Base-by-base conservation (phyloP, 2,329 filamentous ascomycete genomes). In the Cryphonectria carpinicola region DNA sequence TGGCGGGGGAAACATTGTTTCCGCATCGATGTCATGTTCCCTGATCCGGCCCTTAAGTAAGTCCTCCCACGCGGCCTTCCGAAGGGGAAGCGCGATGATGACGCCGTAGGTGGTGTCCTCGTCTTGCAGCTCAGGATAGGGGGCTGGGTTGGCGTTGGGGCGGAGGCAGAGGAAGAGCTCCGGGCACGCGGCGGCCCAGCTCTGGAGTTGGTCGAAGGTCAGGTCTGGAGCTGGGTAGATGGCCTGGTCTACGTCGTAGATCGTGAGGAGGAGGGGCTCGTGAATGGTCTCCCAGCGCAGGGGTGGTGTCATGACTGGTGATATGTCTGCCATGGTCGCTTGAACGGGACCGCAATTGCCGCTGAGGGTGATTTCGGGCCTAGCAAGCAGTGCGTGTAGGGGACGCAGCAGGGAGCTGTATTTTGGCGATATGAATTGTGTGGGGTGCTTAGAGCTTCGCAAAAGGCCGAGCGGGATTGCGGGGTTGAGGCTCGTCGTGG, bases 211-310 rank as follows among this genome's bases (percentile, higher is more conserved):
- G n/a, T 58, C n/a, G 35, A 64, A 56, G 3, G 62, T 71, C 1
- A 72, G 62, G 17, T 43, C 41, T 19, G 71, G 71, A 1, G 71
- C 69, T 2, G 68, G 71, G 35, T 72, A 72, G 35, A 72, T 72
- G n/a, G 65, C 69, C 58, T 72, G 71, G 46, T 72, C 71, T 3
- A 58, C 52, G 25, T 52, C n/a, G 68, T 71, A 72, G 3, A 70
- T 68, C 4, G 66, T 62, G 35, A 28, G 32, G 8, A 72, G 62
- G 52, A 71, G 63, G 32, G 46, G 11, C 13, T 70, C 62, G 7
- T 64, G 32, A 63, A 72, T 67, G 22, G 25, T 35, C 22, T 66
- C n/a, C 69, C 71, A 72, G n/a, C 32, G 56, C 8, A 19, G 1
- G 22, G 25, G 35, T 19, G 39, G 56, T 0, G 32, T 13, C 14